Base-by-base conservation (phyloP, 75 land plant genomes). In the Selaginella moellendorffii region DNA sequence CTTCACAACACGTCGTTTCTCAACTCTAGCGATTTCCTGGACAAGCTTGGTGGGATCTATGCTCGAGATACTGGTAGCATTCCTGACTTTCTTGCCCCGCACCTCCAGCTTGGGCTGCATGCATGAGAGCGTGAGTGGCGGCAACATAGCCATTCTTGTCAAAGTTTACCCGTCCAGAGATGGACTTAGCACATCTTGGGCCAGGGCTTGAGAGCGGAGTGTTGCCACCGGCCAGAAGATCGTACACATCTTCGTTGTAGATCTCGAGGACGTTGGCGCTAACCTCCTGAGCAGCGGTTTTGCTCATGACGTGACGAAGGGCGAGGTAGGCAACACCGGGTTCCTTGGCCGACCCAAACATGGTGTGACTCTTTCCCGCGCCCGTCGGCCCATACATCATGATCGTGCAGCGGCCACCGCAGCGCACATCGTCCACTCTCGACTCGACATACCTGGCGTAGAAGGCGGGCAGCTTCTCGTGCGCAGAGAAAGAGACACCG, bases 321-420 rank as follows among this genome's bases (percentile, higher is more conserved):
- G 97, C 85, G 29, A 69, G 75, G 58, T 88, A 88, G 61, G 91
- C 90, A 23, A 92, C 90, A 30, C 97, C 97, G 1, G 86, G 84
- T 68, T 88, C 77, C 59, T 72, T 76, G 1, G 85, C 14, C 28
- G 77, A 85, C 51, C 97, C 97, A 63, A 91, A 91, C 97, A 91
- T 91, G 9, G 97, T 91, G 59, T 87, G 82, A 68, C 95, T 88
- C 84, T 91, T 91, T 59, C 97, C 97, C 22, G 95, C 80, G 1
- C 97, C 97, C 1, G 97, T 92, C 2, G 97, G 97, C 9, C 97
- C 97, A 65, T 92, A 92, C 97, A 92, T 88, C 95, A 92, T 92
- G 24, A 92, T 69, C 0, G 96, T 92, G 61, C 97, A 92, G 26
- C 91, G 78, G 0, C 74, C 79, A 1, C 97, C 97, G 46, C 60